phyloP scores from a whole-genome alignment of 2,329 filamentous ascomycete genomes.

The Pleomassaria siparia region DNA sequence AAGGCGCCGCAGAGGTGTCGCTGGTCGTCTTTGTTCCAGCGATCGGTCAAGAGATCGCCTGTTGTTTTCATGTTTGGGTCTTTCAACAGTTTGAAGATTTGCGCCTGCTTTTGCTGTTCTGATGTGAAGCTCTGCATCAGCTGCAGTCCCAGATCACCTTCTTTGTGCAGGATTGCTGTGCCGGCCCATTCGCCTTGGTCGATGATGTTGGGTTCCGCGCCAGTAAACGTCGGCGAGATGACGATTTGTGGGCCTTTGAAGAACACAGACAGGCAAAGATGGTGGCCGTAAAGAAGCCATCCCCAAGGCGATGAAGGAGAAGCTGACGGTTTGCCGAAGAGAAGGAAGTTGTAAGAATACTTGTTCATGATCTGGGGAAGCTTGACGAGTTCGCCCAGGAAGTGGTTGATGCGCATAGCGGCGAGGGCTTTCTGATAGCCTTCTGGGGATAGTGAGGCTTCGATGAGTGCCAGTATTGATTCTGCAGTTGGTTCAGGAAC shows the following conservation, averaged over 20 bases:
- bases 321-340: conserved; percentile 65
- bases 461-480: conserved; percentile 58
- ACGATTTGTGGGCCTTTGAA: conserved; percentile 66
- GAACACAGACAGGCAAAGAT: conserved; percentile 73
- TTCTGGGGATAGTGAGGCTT: conserved; percentile 64
- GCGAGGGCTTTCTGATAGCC: conserved; percentile 70
- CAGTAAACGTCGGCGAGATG: conserved; percentile 74
- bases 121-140: conserved; percentile 66
- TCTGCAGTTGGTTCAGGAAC: conserved; percentile 33
- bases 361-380: conserved; percentile 69
- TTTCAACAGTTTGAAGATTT: conserved; percentile 60
- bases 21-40: conserved; percentile 82
- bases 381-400: conserved; percentile 68
- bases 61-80: conserved; percentile 65
- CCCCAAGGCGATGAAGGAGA: conserved; percentile 63
- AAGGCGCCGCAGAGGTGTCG: conserved; percentile 77
- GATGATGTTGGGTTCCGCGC: conserved; percentile 76
- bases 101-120: conserved; percentile 53
- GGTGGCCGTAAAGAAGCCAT: conserved; percentile 76
- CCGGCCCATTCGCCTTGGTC: conserved; percentile 65
- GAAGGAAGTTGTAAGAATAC: conserved; percentile 73
- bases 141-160: conserved; percentile 65
- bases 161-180: conserved; percentile 65
- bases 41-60: conserved; percentile 51
- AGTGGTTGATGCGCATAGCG: conserved; percentile 75